A percentile compares a stretch with the other conserved stretches of the same genome.
Evolutionary conservation across 2,329 filamentous ascomycete genomes (phyloP).

Genomic region (Fusarium cicatricum): DNA sequence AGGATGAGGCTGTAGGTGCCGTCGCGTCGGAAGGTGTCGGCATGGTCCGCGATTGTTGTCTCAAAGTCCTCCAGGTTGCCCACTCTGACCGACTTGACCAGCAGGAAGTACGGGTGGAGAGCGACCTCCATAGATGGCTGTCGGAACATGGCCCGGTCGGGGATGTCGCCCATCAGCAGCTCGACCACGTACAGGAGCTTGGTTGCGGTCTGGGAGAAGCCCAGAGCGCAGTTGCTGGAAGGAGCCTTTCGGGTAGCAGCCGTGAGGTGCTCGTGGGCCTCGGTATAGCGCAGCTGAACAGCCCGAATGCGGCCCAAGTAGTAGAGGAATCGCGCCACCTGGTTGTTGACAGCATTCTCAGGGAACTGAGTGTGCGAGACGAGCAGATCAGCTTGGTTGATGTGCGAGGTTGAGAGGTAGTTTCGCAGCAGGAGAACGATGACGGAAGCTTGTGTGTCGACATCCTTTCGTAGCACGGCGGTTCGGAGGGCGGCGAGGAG

Average conservation of each 20-base stretch:
- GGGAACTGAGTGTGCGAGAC: slow-evolving; percentile 97
- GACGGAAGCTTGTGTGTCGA: slow-evolving; percentile 95
- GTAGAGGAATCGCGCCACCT: slow-evolving; percentile 96
- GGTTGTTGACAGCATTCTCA: slow-evolving; percentile 93
- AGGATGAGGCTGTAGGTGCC: slow-evolving; percentile 96
- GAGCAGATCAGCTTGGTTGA: slow-evolving; percentile 93
- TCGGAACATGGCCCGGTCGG: slow-evolving; percentile 92
- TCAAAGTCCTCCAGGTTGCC: slow-evolving; percentile 95
- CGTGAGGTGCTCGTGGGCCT: slow-evolving; percentile 92
- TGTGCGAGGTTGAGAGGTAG: slow-evolving; percentile 95
- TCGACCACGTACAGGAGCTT: slow-evolving; percentile 98
- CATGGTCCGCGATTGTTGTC: slow-evolving; percentile 82
- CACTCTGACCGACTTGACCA: slow-evolving; percentile 95
- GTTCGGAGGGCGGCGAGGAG: slow-evolving; percentile 90
- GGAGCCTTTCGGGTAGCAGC: slow-evolving; percentile 96
- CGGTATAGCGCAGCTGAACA: slow-evolving; percentile 95
- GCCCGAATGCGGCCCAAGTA: slow-evolving; percentile 96
- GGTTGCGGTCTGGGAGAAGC: slow-evolving; percentile 94
- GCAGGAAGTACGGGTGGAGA: slow-evolving; percentile 89
- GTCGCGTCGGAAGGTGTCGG: slow-evolving; percentile 87
- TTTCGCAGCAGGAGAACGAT: slow-evolving; percentile 95
- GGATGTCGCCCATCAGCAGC: slow-evolving; percentile 97
- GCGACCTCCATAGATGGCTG: slow-evolving; percentile 86
- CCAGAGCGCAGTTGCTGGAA: slow-evolving; percentile 85
- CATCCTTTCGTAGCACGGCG: slow-evolving; percentile 95